These are phyloP conservation scores for Podospora didyma DNA, from an alignment of 495 filamentous ascomycete species.

Conservation along the genomic window DNA sequence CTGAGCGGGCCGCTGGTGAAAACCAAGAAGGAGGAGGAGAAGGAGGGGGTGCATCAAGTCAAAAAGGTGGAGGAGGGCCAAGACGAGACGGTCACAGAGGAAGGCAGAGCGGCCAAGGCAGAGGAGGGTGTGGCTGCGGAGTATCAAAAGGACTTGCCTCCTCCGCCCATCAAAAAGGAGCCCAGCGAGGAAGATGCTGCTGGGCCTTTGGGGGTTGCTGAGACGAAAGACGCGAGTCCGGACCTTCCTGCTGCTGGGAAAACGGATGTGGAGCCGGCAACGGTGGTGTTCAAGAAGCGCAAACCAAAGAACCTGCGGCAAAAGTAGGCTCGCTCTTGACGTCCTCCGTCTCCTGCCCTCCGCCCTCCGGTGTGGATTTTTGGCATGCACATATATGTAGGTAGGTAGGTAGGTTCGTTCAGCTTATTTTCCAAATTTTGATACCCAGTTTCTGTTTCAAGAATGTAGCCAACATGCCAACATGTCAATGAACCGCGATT, in stretches of 20 bases:
- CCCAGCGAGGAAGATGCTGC: conserved; percentile 17
- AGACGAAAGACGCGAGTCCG: not conserved
- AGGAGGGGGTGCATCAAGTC: conserved; percentile 28
- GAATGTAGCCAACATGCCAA: no score
- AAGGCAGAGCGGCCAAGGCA: not conserved
- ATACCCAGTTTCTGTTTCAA: no score
- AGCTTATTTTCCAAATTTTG: no score
- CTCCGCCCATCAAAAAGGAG: conserved; percentile 14
- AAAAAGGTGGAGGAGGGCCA: conserved; percentile 39
- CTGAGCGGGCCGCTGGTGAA: conserved; percentile 45
- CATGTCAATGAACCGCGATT: no score
- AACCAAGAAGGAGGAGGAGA: conserved; percentile 32
- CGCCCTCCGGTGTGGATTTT: no score
- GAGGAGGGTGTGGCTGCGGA: not conserved
- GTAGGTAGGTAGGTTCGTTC: not conserved
- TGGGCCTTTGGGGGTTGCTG: not conserved
- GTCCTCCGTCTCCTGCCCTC: not conserved
- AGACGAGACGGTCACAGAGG: not conserved
- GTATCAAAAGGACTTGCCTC: not conserved
- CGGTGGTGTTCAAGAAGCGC: conserved; percentile 84
- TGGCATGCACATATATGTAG: not conserved
- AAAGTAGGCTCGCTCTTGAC: conserved; percentile 20
- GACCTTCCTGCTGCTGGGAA: not conserved
- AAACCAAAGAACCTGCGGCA: conserved; percentile 73
- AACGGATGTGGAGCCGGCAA: conserved; percentile 6